Base-by-base conservation (phyloP, 805 yeast species). In the Lachancea dasiensis region DNA sequence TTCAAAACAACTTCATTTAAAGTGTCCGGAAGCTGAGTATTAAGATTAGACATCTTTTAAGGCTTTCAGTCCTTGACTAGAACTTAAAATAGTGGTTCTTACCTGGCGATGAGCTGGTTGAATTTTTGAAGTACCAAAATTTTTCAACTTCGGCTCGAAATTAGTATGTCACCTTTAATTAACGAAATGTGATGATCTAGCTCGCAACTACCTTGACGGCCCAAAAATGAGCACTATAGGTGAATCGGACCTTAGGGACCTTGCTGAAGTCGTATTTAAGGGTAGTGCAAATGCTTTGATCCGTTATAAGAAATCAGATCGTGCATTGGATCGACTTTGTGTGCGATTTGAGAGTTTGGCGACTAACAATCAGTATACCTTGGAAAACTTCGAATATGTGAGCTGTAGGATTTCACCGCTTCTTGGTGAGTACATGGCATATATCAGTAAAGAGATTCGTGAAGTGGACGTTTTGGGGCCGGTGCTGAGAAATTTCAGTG, bases 1-100 rank as follows among this genome's bases (percentile, higher is more conserved):
- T 81, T 83, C 36, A 92, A 71, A 21, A 92, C 97, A 7, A 97
- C 97, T 47, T 87, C 97, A 3, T 90, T 72, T 10, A 95, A 90
- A 27, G 85, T 60, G 5, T 71, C 76, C 25, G 96, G 96, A 27
- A 73, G 52, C 40, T 65, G 61, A 19, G 58, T 60, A 47, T 67
- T 63, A 26, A 58, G 48, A 38, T 62, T 53, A 33, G 69, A 61
- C 68, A 64, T 63, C 4, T 14, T 34, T 29, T n/a, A 28, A 7
- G 6, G 6, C 6, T 14, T 8, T 6, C 13, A 26, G 14, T 14
- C 8, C 26, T 34, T 22, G 25, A 3, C 5, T 6, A 6, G 5
- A 3, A 10, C n/a, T 6, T 10, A 17, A 10, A 17, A 17, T 28
- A 17, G 10, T 28, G 16, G 13, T 17, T 16, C 21, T 5, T 3